Evolutionary conservation across 73 alveolate species (phyloP), one percentile per base, ranked within the genome.

Genomic region (Paramecium sonneborni): DNA sequence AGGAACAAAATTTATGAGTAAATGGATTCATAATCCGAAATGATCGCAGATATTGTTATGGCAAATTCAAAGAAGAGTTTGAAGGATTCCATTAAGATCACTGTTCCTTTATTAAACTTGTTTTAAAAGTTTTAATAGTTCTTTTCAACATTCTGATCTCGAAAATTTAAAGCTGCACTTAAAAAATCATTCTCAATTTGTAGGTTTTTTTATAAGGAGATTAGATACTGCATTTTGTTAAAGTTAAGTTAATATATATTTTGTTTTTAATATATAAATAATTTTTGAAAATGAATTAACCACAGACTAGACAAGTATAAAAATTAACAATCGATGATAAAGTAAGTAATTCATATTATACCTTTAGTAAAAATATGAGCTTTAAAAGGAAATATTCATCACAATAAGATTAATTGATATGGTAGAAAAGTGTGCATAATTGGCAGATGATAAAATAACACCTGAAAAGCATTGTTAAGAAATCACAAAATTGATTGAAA

Each of bases 361-460:
- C 41, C 10, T 41, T n/a, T 43, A 79, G 90, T 79, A 79, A 79
- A 79, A 79, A 44, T 24, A 23, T 79, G 90, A 79, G 10, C 15
- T 79, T 8, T 26, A 79, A 46, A 79, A 79, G 48, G 90, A 79
- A 44, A 79, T 79, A 18, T 79, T 41, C 34, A 39, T 79, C 8
- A 79, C 74, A 21, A 79, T 79, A 10, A 38, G 90, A 38, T 79
- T 79, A 79, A 79, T 79, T 43, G 90, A 79, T 44, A 79, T 79
- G 90, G 90, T 79, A 35, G 90, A 79, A 79, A 79, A 79, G 90
- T 79, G 90, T 79, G 90, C 90, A 39, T 44, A 79, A 46, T 46
- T 79, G 48, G 46, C 90, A 2, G 90, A 79, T 79, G 90, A 79
- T 46, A 79, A 79, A 79, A 79, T 79, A n/a, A 23, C 76, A 39